phyloP scores from a whole-genome alignment of 176 grass and related monocot genomes.

The Carex myosuroides region DNA sequence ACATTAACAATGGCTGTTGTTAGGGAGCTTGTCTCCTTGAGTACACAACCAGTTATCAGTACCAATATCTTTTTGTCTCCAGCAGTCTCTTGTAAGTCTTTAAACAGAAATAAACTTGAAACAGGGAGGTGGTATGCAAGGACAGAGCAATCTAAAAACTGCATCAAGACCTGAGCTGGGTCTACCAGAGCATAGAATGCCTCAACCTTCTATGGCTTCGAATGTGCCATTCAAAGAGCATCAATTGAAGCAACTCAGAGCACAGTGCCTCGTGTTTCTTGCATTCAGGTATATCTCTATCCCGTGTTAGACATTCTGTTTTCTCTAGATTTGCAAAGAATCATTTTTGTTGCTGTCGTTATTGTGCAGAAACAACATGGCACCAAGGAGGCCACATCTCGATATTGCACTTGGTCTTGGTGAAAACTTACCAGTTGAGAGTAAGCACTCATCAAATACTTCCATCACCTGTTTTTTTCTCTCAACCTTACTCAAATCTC shows the following conservation, averaged over 20 bases:
- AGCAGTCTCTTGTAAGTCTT: background rate
- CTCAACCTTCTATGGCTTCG: constrained; percentile 35
- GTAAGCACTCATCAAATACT: constrained; percentile 41
- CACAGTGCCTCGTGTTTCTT: constrained; percentile 99
- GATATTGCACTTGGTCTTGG: constrained; percentile 92
- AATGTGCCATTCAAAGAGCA: constrained; percentile 82
- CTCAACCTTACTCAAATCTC: constrained; percentile 17
- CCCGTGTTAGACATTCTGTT: background rate
- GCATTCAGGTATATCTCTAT: constrained; percentile 67
- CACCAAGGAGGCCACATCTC: constrained; percentile 83
- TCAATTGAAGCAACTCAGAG: constrained; percentile 97
- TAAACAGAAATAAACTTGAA: background rate
- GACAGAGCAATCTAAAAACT: constrained; percentile 42
- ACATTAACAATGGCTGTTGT: background rate
- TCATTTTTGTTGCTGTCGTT: background rate
- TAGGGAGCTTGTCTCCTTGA: background rate
- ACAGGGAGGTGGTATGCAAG: constrained; percentile 71
- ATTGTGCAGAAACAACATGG: constrained; percentile 72
- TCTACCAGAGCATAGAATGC: constrained; percentile 41
- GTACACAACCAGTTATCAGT: background rate
- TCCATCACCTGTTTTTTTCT: constrained; percentile 17
- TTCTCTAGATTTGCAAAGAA: background rate
- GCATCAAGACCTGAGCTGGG: constrained; percentile 38
- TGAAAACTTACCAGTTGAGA: constrained; percentile 43
- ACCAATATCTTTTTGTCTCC: background rate